These are phyloP conservation scores for Wickerhamiella azymoides DNA, from an alignment of 805 yeast species.

Conservation along the genomic window DNA sequence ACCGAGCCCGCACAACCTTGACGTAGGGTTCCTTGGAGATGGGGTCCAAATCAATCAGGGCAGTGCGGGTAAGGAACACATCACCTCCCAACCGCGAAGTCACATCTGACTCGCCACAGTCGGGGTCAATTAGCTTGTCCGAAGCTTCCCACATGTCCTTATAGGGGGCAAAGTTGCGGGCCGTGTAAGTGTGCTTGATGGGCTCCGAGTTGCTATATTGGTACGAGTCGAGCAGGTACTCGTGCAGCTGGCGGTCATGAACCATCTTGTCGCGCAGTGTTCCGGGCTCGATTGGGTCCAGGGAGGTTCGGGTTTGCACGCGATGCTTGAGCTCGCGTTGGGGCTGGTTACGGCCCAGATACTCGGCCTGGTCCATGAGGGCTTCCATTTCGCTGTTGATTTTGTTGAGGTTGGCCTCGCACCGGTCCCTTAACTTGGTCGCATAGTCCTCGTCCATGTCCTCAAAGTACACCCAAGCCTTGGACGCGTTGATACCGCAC, in stretches of 20 bases:
- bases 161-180: constrained; percentile 1
- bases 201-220: no score
- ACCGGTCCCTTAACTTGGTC: not conserved
- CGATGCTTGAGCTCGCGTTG: not conserved
- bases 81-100: not conserved
- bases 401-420: not conserved
- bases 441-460: not conserved
- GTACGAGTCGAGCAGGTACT: not conserved
- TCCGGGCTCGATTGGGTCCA: not conserved
- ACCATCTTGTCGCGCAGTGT: not conserved
- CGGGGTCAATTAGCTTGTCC: constrained; percentile 4
- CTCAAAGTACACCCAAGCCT: not conserved
- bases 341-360: not conserved
- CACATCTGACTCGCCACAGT: not conserved
- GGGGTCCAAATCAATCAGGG: not conserved
- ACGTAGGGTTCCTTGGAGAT: not conserved
- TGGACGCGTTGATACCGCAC: constrained; percentile 3
- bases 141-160: constrained; percentile 1
- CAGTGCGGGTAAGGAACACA: not conserved
- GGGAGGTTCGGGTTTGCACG: not conserved
- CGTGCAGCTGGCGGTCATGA: not conserved
- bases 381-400: constrained; percentile 3
- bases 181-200: not conserved
- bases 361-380: not conserved
- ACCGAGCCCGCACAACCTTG: constrained; percentile 1